A percentile compares a stretch with the other conserved stretches of the same genome.
These are phyloP conservation scores for Leccinellum albellum DNA, from an alignment of 768 basidiomycete genomes.

Conservation along the genomic window DNA sequence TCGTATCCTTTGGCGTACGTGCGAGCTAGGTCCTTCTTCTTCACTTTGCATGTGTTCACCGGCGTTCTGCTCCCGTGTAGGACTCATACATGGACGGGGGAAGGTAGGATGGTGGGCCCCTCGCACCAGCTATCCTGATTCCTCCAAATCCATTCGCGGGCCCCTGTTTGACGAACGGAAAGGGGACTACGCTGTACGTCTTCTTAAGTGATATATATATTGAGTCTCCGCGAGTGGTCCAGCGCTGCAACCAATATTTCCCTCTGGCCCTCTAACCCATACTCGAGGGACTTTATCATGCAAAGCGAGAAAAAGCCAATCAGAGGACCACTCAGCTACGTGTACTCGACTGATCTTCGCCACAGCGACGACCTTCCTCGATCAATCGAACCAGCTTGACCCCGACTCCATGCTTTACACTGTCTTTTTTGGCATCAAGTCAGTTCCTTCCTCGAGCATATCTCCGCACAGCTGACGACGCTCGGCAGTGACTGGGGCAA, in stretches of 20 bases:
- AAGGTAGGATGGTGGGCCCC: constrained; percentile 41
- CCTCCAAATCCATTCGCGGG: constrained; percentile 47
- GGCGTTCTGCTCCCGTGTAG: constrained; percentile 15
- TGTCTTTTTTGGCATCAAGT: constrained; percentile 57
- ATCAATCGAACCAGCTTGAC: constrained; percentile 42
- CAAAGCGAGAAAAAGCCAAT: constrained; percentile 34
- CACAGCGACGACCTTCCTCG: constrained; percentile 41
- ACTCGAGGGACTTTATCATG: constrained; percentile 44
- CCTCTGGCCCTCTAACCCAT: constrained; percentile 50
- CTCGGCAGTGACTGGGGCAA: constrained; percentile 40
- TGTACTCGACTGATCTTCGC: not conserved
- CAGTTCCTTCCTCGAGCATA: constrained; percentile 7
- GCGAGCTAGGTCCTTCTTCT: not conserved
- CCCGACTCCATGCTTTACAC: constrained; percentile 47
- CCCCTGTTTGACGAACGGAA: constrained; percentile 48
- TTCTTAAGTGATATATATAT: not conserved
- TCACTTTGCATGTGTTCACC: not conserved
- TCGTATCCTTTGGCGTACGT: constrained; percentile 51
- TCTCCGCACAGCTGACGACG: not conserved
- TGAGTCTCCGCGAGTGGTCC: constrained; percentile 23
- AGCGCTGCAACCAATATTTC: constrained; percentile 45
- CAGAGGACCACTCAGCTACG: not conserved
- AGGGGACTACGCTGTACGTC: constrained; percentile 47
- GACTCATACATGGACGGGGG: constrained; percentile 53
- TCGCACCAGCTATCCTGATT: constrained; percentile 38